Evolutionary conservation across 1,284 basidiomycete species (phyloP), one percentile per base, ranked within the genome.

Genomic region (Volvariella volvacea): DNA sequence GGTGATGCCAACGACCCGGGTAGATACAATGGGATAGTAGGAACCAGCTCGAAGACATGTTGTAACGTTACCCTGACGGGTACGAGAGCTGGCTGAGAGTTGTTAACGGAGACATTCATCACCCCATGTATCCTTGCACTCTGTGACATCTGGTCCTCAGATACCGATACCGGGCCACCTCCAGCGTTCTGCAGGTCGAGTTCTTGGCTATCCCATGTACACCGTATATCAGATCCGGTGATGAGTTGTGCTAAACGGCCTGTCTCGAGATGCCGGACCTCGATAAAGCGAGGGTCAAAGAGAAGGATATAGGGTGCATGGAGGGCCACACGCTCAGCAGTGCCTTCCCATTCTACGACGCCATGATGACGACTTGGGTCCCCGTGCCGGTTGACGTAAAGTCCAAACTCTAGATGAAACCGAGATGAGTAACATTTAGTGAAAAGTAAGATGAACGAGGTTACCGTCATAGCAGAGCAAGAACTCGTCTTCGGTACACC

Each of bases 311-410:
- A 94, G 0, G 92, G 91, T 41, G 86, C 80, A 55, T 93, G 90
- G 67, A 89, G 84, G 0, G 90, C 90, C 22, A 92, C 89, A 34
- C 80, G 82, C 56, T 92, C 88, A 1, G 89, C 89, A 2, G 79
- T 86, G 10, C 92, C 92, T 65, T 98, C 94, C 92, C 94, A 98
- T 61, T 97, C 93, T 55, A 97, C 89, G 3, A 84, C 81, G 22
- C 76, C 74, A 46, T 80, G 70, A 19, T 71, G 60, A 36, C 89
- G 82, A 52, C 81, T 87, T 1, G 88, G 90, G 44, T 87, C 83
- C 25, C 93, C 92, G 50, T 92, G 88, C 40, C 89, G 84, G 60
- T 89, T 81, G 34, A 92, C 88, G 55, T 89, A 94, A 47, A 95
- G 73, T 4, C 93, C 94, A 54, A 97, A 95, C 60, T 92, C 91